phyloP scores from a whole-genome alignment of 75 land plant species.

The Chamaecyparis obtusa region DNA sequence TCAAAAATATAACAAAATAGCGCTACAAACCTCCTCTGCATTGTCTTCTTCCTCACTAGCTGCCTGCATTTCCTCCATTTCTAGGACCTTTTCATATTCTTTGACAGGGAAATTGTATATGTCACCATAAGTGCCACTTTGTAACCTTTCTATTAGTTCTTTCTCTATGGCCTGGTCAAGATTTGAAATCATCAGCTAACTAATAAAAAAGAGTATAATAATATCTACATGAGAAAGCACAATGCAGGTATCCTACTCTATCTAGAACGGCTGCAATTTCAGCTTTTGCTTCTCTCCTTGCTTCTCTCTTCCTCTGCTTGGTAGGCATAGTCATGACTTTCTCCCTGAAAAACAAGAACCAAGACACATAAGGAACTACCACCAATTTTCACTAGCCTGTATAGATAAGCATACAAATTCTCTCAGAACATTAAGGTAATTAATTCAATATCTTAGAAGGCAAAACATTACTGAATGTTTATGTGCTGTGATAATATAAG shows the following conservation, averaged over 20 bases:
- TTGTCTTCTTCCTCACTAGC: conserved; percentile 63
- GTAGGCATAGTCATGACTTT: conserved; percentile 87
- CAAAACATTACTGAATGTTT: neutral
- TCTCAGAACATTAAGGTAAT: neutral
- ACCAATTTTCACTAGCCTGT: neutral
- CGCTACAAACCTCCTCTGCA: conserved; percentile 23
- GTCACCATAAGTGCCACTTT: conserved; percentile 88
- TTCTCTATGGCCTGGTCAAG: conserved; percentile 82
- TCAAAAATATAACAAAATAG: neutral
- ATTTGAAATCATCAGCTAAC: neutral
- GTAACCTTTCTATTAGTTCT: conserved; percentile 76
- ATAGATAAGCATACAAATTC: neutral
- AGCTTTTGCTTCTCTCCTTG: conserved; percentile 91
- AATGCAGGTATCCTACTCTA: conserved; percentile 40
- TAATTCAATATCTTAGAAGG: neutral
- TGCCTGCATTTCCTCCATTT: conserved; percentile 51
- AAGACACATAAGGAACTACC: neutral
- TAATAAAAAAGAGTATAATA: neutral
- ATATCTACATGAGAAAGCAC: neutral
- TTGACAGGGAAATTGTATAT: conserved; percentile 76
- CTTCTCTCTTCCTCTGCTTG: conserved; percentile 84
- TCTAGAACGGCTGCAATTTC: conserved; percentile 86
- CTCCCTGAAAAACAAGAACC: conserved; percentile 49
- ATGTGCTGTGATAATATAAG: neutral
- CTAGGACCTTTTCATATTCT: conserved; percentile 61